phyloP scores from a whole-genome alignment of 1,284 basidiomycete genomes.

The Amylostereum areolatum region DNA sequence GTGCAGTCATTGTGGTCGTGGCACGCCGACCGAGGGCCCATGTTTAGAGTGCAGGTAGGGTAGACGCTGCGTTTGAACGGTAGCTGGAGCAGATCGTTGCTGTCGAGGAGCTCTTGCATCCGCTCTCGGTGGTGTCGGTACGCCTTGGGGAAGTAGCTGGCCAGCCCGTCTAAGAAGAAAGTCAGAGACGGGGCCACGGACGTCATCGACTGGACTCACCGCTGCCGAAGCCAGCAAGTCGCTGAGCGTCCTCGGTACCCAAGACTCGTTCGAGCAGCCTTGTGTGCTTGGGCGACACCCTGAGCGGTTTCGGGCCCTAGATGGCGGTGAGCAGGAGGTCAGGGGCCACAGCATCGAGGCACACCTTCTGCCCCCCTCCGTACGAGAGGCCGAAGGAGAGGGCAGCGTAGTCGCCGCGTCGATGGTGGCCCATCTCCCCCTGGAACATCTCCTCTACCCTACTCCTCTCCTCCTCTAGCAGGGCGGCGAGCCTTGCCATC shows the following conservation, averaged over 20 bases:
- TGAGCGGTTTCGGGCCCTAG: background rate
- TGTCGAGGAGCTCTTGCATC: background rate
- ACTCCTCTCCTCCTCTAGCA: background rate
- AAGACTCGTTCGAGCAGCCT: background rate
- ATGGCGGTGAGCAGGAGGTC: background rate
- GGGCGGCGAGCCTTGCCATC: background rate
- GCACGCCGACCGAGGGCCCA: conserved; percentile 10
- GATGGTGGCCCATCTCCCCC: background rate
- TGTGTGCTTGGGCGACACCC: background rate
- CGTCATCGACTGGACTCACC: background rate
- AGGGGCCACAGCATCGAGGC: background rate
- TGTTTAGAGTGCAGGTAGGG: conserved; percentile 14
- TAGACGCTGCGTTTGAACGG: conserved; percentile 10
- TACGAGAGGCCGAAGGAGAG: background rate
- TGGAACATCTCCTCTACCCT: background rate
- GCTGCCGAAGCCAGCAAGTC: background rate
- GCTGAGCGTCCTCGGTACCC: background rate
- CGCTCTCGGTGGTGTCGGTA: background rate
- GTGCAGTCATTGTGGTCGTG: conserved; percentile 13
- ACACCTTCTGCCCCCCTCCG: conserved; percentile 3
- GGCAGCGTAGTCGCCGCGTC: background rate
- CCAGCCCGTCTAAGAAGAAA: background rate
- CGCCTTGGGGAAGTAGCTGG: conserved; percentile 1
- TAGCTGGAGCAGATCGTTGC: too few relatives aligned
- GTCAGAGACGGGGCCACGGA: background rate